Percentiles rank a stretch among this genome's conserved stretches.
Evolutionary conservation across 225 moss, liverwort and hornwort species (phyloP).

Genomic region (Lunularia cruciata): DNA sequence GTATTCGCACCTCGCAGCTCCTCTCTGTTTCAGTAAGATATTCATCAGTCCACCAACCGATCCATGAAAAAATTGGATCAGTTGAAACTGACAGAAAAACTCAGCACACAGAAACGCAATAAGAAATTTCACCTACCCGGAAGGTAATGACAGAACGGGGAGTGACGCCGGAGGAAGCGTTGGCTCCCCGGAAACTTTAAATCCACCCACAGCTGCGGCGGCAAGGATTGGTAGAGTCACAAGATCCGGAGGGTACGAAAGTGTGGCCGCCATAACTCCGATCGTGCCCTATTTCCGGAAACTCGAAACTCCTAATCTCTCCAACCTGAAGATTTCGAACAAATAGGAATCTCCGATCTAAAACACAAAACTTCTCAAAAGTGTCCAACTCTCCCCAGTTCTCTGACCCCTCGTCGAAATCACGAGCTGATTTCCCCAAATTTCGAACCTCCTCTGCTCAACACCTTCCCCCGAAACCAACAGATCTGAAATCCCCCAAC

Average conservation of each 20-base stretch:
- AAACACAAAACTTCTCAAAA: too few species aligned
- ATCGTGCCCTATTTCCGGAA: not conserved
- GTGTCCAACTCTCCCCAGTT: too few species aligned
- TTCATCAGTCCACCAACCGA: not conserved
- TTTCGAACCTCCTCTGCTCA: not conserved
- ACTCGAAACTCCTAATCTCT: not conserved
- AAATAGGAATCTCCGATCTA: too few species aligned
- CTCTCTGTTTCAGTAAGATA: slow-evolving; percentile 35
- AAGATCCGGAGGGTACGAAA: slow-evolving; percentile 49
- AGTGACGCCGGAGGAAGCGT: slow-evolving; percentile 44
- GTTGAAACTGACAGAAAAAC: too few species aligned
- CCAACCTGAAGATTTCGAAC: not conserved
- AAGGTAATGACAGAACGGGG: slow-evolving; percentile 44
- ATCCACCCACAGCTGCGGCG: slow-evolving; percentile 43
- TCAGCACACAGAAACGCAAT: not conserved
- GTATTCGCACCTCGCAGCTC: slow-evolving; percentile 48
- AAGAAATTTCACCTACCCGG: slow-evolving; percentile 32
- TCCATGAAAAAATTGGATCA: too few species aligned
- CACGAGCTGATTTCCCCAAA: not conserved
- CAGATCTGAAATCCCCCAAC: not conserved
- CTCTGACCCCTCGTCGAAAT: too few species aligned
- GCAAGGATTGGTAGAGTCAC: slow-evolving; percentile 49
- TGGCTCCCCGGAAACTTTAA: slow-evolving; percentile 36
- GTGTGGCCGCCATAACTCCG: slow-evolving; percentile 30
- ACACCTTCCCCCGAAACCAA: not conserved